These are phyloP conservation scores for Hygrophoropsis aurantiaca DNA, from an alignment of 768 basidiomycete species.

Conservation along the genomic window DNA sequence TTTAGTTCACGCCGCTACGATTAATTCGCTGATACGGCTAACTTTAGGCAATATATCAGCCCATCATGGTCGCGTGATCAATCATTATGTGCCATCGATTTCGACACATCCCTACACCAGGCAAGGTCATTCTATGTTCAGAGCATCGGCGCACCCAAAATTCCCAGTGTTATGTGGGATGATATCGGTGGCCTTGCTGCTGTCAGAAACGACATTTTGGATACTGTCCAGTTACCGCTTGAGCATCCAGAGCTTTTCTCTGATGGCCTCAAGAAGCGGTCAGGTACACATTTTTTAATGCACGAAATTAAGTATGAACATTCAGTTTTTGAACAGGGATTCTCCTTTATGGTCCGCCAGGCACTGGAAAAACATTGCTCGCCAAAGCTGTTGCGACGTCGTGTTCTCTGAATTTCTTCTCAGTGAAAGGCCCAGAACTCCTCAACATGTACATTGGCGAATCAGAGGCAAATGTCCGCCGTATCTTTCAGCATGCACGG, in stretches of 20 bases:
- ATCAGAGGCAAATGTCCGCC: slow-evolving; percentile 95
- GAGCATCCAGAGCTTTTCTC: slow-evolving; percentile 89
- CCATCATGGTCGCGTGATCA: no score
- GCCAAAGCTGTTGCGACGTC: slow-evolving; percentile 97
- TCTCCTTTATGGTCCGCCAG: slow-evolving; percentile 91
- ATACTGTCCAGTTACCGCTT: slow-evolving; percentile 91
- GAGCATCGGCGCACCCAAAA: slow-evolving; percentile 95
- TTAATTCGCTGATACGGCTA: no score
- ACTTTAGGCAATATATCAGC: no score
- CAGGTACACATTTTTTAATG: slow-evolving; percentile 51
- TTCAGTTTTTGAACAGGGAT: slow-evolving; percentile 54
- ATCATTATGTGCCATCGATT: slow-evolving; percentile 50
- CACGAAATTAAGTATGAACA: background rate
- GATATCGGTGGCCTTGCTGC: slow-evolving; percentile 90
- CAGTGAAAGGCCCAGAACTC: slow-evolving; percentile 94
- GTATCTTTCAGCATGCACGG: slow-evolving; percentile 86
- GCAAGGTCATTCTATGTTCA: slow-evolving; percentile 82
- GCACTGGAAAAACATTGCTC: slow-evolving; percentile 92
- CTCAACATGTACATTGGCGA: slow-evolving; percentile 99
- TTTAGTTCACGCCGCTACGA: no score
- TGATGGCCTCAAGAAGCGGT: slow-evolving; percentile 91
- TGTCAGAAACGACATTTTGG: slow-evolving; percentile 91
- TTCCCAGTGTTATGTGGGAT: slow-evolving; percentile 95
- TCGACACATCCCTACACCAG: slow-evolving; percentile 67
- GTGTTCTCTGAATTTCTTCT: slow-evolving; percentile 93